A percentile compares a stretch with the other conserved stretches of the same genome.
phyloP scores from a whole-genome alignment of 2,329 filamentous ascomycete species.

The Massarina eburnea region DNA sequence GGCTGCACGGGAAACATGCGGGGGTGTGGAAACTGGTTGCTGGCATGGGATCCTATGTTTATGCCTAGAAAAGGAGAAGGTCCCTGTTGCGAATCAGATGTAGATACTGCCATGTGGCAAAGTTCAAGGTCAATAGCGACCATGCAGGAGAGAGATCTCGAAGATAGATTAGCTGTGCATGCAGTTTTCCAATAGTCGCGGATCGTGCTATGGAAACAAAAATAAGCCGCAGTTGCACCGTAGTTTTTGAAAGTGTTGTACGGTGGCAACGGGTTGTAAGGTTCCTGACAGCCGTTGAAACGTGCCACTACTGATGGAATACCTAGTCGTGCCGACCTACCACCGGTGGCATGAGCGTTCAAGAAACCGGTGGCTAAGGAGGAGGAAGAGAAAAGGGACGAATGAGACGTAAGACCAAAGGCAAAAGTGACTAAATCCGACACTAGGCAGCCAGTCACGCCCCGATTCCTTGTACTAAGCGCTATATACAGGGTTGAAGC shows the following conservation, averaged over 20 bases:
- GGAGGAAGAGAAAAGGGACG: slow-evolving; percentile 15
- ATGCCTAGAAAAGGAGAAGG: slow-evolving; percentile 11
- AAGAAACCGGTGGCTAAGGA: slow-evolving; percentile 15
- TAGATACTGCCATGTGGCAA: slow-evolving; percentile 16
- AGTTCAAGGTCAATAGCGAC: slow-evolving; percentile 9
- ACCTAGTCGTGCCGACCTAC: slow-evolving; percentile 26
- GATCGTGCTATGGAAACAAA: not conserved
- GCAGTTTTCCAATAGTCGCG: slow-evolving; percentile 5
- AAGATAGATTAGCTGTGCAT: slow-evolving; percentile 1
- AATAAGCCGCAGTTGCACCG: not conserved
- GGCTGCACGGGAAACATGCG: slow-evolving; percentile 10
- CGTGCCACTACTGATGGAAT: slow-evolving; percentile 21
- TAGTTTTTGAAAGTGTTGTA: slow-evolving; percentile 7
- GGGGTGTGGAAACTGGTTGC: slow-evolving; percentile 7
- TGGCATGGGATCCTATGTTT: slow-evolving; percentile 7
- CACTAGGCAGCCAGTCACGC: slow-evolving; percentile 8
- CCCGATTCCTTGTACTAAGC: not conserved
- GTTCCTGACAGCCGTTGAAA: slow-evolving; percentile 18
- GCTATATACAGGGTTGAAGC: slow-evolving; percentile 29
- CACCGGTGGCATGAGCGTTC: slow-evolving; percentile 13
- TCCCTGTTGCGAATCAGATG: slow-evolving; percentile 19
- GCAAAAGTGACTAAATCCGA: slow-evolving; percentile 15
- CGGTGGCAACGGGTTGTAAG: not conserved
- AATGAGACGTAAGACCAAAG: slow-evolving; percentile 16
- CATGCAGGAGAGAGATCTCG: slow-evolving; percentile 15